Percentiles rank a stretch among this genome's conserved stretches.
Conservation (phyloP, 1,139 yeast genomes). For the Saccharomyces uvarum region DNA sequence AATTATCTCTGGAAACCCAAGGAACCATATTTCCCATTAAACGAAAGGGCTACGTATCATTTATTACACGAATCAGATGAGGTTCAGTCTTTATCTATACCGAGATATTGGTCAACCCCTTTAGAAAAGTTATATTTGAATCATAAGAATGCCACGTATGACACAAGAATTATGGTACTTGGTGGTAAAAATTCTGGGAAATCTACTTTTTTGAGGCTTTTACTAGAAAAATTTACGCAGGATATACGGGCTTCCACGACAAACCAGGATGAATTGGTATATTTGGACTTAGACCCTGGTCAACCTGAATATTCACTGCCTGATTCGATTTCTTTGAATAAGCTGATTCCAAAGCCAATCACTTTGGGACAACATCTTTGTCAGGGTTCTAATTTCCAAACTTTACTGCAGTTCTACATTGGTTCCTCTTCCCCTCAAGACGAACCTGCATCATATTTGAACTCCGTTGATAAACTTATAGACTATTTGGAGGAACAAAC, state of each 20-base stretch:
- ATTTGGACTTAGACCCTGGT: slow-evolving; percentile 84
- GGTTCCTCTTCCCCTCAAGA: slow-evolving; percentile 73
- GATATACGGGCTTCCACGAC: background rate
- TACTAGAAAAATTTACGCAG: slow-evolving; percentile 40
- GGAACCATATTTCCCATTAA: slow-evolving; percentile 4
- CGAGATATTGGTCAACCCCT: slow-evolving; percentile 21
- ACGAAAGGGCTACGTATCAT: slow-evolving; percentile 17
- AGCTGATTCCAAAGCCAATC: slow-evolving; percentile 11
- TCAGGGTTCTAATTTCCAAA: slow-evolving; percentile 19
- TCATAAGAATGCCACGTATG: slow-evolving; percentile 17
- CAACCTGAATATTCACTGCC: slow-evolving; percentile 78
- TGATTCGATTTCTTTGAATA: slow-evolving; percentile 39
- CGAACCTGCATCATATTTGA: slow-evolving; percentile 52
- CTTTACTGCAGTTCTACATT: slow-evolving; percentile 41
- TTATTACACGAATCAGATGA: slow-evolving; percentile 26
- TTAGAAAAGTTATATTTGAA: slow-evolving; percentile 15
- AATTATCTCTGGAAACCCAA: slow-evolving; percentile 21
- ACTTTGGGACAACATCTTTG: slow-evolving; percentile 24
- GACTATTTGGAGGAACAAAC: slow-evolving; percentile 27
- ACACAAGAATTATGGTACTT: slow-evolving; percentile 38
- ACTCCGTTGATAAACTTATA: slow-evolving; percentile 40
- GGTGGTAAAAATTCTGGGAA: slow-evolving; percentile 82
- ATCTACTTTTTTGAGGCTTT: slow-evolving; percentile 56
- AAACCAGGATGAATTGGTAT: slow-evolving; percentile 31
- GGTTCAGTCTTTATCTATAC: slow-evolving; percentile 21